Conservation (phyloP, 306 rosid genomes). For the Sesbania bispinosa region DNA sequence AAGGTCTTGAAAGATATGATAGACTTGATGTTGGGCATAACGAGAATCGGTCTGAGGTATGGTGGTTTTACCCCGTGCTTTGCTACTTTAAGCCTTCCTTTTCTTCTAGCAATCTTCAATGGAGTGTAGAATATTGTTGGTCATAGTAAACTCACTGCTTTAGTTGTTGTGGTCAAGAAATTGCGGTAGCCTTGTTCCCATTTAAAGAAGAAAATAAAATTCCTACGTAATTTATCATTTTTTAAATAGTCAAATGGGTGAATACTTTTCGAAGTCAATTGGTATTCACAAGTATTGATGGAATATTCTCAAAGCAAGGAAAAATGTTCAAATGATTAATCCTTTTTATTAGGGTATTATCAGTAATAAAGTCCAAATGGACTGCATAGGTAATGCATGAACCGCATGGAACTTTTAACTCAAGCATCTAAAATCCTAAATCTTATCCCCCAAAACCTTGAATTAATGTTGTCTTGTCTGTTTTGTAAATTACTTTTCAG, state of each 20-base stretch:
- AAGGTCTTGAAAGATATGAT: conserved; percentile 35
- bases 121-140: not conserved
- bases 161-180: not conserved
- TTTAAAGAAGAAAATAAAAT: not conserved
- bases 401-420: not conserved
- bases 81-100: not conserved
- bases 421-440: not conserved
- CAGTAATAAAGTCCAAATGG: conserved; percentile 7
- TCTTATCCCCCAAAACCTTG: no score
- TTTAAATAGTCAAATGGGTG: not conserved
- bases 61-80: not conserved
- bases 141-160: conserved; percentile 4
- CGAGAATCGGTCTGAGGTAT: conserved; percentile 45
- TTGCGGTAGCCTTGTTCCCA: not conserved
- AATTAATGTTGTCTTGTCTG: not conserved
- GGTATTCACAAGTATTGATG: conserved; percentile 1
- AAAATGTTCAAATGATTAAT: not conserved
- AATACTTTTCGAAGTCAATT: not conserved
- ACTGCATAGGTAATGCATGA: not conserved
- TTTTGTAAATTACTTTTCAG: conserved; percentile 41
- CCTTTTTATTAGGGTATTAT: conserved; percentile 3
- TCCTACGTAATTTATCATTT: not conserved
- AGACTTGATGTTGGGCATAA: conserved; percentile 9
- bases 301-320: conserved; percentile 1
- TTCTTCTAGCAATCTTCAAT: conserved; percentile 4